A percentile compares a stretch with the other conserved stretches of the same genome.
Evolutionary conservation across 441 rosid species (phyloP).

Genomic region (Geranium incanum): DNA sequence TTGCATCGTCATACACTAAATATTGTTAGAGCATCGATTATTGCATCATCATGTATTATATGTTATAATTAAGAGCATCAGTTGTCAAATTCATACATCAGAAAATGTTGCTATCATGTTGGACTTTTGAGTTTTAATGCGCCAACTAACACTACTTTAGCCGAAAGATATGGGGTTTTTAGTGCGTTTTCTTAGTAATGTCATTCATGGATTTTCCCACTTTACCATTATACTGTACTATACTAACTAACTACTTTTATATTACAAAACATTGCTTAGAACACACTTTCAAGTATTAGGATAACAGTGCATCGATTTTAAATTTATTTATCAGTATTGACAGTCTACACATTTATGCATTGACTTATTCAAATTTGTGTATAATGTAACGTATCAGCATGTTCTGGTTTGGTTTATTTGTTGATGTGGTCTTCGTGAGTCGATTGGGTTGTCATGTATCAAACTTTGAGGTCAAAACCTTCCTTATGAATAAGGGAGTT

Average conservation of each 20-base stretch:
- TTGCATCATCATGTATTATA: slow-evolving; percentile 15
- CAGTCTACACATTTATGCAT: too few relatives aligned
- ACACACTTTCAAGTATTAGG: slow-evolving; percentile 20
- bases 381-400: too few relatives aligned
- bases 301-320: background rate
- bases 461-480: too few relatives aligned
- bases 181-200: slow-evolving; percentile 34
- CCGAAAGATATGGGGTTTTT: slow-evolving; percentile 40
- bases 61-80: slow-evolving; percentile 5
- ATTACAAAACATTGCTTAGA: slow-evolving; percentile 26
- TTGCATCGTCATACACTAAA: background rate
- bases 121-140: slow-evolving; percentile 28
- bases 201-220: slow-evolving; percentile 25
- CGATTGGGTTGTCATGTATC: too few relatives aligned
- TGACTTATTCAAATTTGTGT: too few relatives aligned
- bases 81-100: slow-evolving; percentile 21
- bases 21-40: slow-evolving; percentile 23
- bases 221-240: slow-evolving; percentile 11
- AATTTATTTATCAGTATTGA: background rate
- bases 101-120: slow-evolving; percentile 26
- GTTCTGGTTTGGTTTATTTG: too few relatives aligned
- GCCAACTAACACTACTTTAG: slow-evolving; percentile 32
- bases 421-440: too few relatives aligned
- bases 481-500: too few relatives aligned
- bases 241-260: background rate